A percentile compares a stretch with the other conserved stretches of the same genome.
These are phyloP conservation scores for Eragrostis tef DNA, from an alignment of 202 grass and related monocot species.

Conservation along the genomic window DNA sequence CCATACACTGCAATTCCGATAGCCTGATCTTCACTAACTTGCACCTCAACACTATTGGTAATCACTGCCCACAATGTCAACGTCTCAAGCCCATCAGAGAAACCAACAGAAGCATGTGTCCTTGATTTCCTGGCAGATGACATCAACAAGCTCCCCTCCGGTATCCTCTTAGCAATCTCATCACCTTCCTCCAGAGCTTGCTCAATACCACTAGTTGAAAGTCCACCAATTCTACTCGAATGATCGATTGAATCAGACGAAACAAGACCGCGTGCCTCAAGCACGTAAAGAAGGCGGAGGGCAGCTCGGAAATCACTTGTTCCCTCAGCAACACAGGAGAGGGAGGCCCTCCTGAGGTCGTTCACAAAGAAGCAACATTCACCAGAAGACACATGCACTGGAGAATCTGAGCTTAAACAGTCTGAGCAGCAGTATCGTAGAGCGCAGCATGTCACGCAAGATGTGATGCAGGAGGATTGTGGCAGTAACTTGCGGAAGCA, in stretches of 20 bases:
- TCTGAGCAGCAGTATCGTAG: constrained; percentile 66
- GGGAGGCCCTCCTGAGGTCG: constrained; percentile 17
- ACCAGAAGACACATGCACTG: constrained; percentile 57
- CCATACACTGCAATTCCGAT: constrained; percentile 76
- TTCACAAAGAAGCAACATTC: constrained; percentile 67
- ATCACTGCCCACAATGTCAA: constrained; percentile 68
- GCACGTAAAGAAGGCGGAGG: constrained; percentile 61
- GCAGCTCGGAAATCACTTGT: constrained; percentile 62
- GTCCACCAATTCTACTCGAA: constrained; percentile 60
- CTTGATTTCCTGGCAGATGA: constrained; percentile 55
- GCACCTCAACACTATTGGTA: constrained; percentile 79
- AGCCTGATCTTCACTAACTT: constrained; percentile 55
- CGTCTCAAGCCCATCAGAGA: constrained; percentile 45
- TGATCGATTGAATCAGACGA: constrained; percentile 28
- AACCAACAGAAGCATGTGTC: not conserved
- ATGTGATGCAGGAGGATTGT: constrained; percentile 13
- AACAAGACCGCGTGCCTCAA: constrained; percentile 45
- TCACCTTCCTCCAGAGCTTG: constrained; percentile 55
- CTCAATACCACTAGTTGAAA: constrained; percentile 60
- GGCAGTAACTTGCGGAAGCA: constrained; percentile 62
- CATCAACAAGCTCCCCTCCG: constrained; percentile 61
- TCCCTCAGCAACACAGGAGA: constrained; percentile 28
- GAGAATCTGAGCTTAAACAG: constrained; percentile 51
- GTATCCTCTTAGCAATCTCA: constrained; percentile 61
- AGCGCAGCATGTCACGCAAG: constrained; percentile 53